A percentile compares a stretch with the other conserved stretches of the same genome.
These are phyloP conservation scores for Rugonectria rugulosa DNA, from an alignment of 2,329 filamentous ascomycete genomes.

Conservation along the genomic window DNA sequence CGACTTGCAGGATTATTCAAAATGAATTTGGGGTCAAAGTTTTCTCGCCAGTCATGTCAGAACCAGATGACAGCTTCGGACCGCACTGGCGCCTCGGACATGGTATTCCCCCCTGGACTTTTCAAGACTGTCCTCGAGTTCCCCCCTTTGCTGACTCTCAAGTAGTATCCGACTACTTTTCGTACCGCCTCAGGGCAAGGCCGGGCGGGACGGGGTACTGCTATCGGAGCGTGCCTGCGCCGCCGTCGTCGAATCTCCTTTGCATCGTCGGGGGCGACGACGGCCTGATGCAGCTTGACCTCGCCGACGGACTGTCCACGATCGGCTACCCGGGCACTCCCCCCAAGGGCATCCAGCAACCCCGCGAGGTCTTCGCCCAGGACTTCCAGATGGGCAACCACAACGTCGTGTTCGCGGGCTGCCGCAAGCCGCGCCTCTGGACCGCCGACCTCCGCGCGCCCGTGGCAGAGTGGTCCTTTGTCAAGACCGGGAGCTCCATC, in stretches of 20 bases:
- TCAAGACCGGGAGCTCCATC: constrained; percentile 50
- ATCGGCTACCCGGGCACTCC: constrained; percentile 41
- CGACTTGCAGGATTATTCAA: constrained; percentile 55
- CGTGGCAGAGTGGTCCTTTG: constrained; percentile 42
- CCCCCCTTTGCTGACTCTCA: too few species aligned
- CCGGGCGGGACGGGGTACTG: constrained; percentile 34
- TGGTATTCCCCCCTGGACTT: too few species aligned
- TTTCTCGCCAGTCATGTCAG: too few species aligned
- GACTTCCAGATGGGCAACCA: constrained; percentile 55
- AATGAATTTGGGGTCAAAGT: too few species aligned
- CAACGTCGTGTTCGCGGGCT: constrained; percentile 59
- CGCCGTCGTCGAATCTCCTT: constrained; percentile 47
- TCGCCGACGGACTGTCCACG: constrained; percentile 44
- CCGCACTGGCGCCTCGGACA: too few species aligned
- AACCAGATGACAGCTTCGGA: constrained; percentile 39
- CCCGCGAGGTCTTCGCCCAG: constrained; percentile 55
- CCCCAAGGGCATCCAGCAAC: constrained; percentile 29
- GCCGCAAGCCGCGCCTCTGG: constrained; percentile 56
- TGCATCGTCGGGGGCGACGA: constrained; percentile 58
- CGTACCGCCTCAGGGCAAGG: too few species aligned
- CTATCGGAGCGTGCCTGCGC: constrained; percentile 54
- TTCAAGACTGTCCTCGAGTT: neutral
- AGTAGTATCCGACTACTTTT: too few species aligned
- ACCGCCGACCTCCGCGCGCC: constrained; percentile 54
- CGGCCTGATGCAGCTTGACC: constrained; percentile 52